Conservation (phyloP, 2,329 filamentous ascomycete species). For the Talaromyces verruculosus region DNA sequence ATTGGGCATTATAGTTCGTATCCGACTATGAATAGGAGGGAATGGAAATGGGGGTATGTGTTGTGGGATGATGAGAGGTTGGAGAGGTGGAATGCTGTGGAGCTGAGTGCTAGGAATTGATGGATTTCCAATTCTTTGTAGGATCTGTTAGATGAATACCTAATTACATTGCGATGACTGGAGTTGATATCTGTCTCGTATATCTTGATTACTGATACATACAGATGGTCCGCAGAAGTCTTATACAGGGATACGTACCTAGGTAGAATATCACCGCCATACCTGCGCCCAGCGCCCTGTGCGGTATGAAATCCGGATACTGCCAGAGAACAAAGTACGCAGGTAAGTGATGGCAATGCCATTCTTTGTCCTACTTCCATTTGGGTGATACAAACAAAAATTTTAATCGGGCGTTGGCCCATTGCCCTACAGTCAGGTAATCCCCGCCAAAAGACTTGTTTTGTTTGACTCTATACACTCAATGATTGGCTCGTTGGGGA, state of each 20-base stretch:
- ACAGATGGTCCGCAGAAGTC: no score
- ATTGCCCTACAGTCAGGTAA: not conserved
- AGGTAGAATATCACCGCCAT: no score
- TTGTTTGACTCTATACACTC: not conserved
- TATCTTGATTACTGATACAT: not conserved
- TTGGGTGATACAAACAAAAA: not conserved
- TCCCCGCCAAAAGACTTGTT: not conserved
- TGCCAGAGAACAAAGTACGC: not conserved
- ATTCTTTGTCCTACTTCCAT: not conserved
- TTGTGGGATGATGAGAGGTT: slow-evolving; percentile 24
- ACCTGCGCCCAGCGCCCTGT: not conserved
- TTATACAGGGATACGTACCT: no score
- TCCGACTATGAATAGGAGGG: not conserved
- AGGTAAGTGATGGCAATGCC: not conserved
- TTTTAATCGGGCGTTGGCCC: not conserved
- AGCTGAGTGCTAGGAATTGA: not conserved
- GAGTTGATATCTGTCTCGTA: not conserved
- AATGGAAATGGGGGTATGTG: slow-evolving; percentile 24
- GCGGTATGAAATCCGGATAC: not conserved
- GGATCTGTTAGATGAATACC: not conserved
- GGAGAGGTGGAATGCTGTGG: slow-evolving; percentile 14
- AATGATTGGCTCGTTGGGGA: not conserved
- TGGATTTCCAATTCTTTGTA: not conserved
- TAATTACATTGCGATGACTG: not conserved
- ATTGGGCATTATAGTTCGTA: slow-evolving; percentile 21